Percentiles rank a stretch among this genome's conserved stretches.
These are phyloP conservation scores for Penicillium sp. DNA, from an alignment of 2,329 filamentous ascomycete species.

Conservation along the genomic window DNA sequence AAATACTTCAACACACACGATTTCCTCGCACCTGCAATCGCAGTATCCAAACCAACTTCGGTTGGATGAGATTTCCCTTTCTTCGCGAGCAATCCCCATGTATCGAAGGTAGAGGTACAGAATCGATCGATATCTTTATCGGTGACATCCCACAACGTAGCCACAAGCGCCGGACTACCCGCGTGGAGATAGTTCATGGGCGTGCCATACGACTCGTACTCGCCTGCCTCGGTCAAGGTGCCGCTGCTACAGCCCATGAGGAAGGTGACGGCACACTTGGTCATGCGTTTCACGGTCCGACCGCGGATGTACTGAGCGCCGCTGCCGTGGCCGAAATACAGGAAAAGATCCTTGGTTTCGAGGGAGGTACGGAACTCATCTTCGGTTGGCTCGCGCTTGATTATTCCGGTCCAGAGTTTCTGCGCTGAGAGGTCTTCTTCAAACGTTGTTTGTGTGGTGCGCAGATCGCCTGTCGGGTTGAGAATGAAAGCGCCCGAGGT, in stretches of 20 bases:
- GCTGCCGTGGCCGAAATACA: slow-evolving; percentile 96
- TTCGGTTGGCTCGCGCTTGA: slow-evolving; percentile 70
- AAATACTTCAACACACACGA: slow-evolving; percentile 87
- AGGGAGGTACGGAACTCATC: slow-evolving; percentile 71
- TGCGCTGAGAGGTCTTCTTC: slow-evolving; percentile 59
- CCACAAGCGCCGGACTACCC: slow-evolving; percentile 80
- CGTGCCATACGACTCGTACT: slow-evolving; percentile 87
- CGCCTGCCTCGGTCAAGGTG: slow-evolving; percentile 73
- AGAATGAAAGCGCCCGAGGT: slow-evolving; percentile 66
- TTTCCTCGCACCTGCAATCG: slow-evolving; percentile 69
- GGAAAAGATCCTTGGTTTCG: slow-evolving; percentile 65
- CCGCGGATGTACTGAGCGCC: slow-evolving; percentile 91
- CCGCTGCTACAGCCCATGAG: slow-evolving; percentile 95
- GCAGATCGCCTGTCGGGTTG: slow-evolving; percentile 83
- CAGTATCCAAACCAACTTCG: slow-evolving; percentile 67
- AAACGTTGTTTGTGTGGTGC: slow-evolving; percentile 74
- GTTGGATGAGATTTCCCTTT: slow-evolving; percentile 26
- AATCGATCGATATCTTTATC: slow-evolving; percentile 97
- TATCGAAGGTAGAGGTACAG: slow-evolving; percentile 72
- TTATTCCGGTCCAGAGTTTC: slow-evolving; percentile 65
- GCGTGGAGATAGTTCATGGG: slow-evolving; percentile 90
- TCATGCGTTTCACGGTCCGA: slow-evolving; percentile 74
- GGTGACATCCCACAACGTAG: slow-evolving; percentile 96
- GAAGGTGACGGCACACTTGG: slow-evolving; percentile 76
- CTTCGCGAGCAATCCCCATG: slow-evolving; percentile 74